Percentiles rank a stretch among this genome's conserved stretches.
phyloP scores from a whole-genome alignment of 495 filamentous ascomycete genomes.

The Neurospora sp. region DNA sequence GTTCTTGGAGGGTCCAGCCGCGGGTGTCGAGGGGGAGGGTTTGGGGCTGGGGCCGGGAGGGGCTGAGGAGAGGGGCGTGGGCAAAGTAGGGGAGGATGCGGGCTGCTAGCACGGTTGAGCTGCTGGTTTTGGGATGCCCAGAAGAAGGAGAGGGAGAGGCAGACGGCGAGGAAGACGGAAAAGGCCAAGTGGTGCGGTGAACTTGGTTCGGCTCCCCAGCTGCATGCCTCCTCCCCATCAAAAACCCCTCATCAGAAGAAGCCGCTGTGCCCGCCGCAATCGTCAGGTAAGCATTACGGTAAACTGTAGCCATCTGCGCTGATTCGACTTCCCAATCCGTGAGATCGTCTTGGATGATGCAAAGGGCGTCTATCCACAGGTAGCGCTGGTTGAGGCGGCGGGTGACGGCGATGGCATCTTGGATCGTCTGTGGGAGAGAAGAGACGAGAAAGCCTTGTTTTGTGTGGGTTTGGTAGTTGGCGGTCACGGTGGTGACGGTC shows the following conservation, averaged over 20 bases:
- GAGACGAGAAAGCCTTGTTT: background rate
- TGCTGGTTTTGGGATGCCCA: too few relatives aligned
- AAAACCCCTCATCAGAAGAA: conserved; percentile 3
- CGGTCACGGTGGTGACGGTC: background rate
- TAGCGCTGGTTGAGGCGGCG: conserved; percentile 9
- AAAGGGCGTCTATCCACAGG: conserved; percentile 18
- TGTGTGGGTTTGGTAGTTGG: background rate
- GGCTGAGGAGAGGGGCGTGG: background rate
- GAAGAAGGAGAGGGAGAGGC: too few relatives aligned
- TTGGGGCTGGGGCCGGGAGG: too few relatives aligned
- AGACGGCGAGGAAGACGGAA: too few relatives aligned
- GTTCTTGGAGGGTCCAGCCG: conserved; percentile 5
- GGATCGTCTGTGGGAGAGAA: conserved; percentile 10
- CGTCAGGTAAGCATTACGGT: conserved; percentile 2
- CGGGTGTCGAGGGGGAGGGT: background rate
- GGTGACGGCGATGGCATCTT: conserved; percentile 15
- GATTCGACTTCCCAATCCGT: background rate
- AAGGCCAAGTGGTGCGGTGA: too few relatives aligned
- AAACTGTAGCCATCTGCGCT: conserved; percentile 6
- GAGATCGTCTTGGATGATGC: conserved; percentile 15
- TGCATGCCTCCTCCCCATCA: background rate
- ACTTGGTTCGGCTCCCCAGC: too few relatives aligned
- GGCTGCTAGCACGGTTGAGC: background rate
- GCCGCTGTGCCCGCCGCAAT: conserved; percentile 4
- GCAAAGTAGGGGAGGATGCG: background rate